Evolutionary conservation across 192 early-diverging fungal species (phyloP), one percentile per base, ranked within the genome.

Genomic region (Tieghemiomyces parasiticus): DNA sequence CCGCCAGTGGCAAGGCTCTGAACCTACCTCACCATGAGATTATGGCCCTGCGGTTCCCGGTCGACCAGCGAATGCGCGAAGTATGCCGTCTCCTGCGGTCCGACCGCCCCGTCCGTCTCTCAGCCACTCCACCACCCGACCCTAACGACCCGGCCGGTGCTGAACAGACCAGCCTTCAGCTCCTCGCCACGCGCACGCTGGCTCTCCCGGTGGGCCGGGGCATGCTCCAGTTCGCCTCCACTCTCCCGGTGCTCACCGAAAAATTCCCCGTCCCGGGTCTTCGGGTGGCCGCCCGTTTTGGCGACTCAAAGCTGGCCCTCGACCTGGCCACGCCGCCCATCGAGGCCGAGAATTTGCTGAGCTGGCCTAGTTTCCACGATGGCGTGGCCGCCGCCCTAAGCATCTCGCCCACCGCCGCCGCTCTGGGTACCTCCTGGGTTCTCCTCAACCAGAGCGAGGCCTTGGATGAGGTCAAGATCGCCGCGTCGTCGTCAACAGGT

Each of bases 301-400:
- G 81, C n/a, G 82, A 87, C 0, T 49, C 75, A 8, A 74, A 70
- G 42, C 68, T 77, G 4, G 58, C 74, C 10, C 74, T 84, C 24
- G 65, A 75, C 26, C 56, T 79, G 9, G 81, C 85, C 34, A 46
- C 70, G 1, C 47, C 56, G 20, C 44, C 63, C 3, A 24, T 75
- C 35, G 61, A 65, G 0, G 46, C 71, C 8, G 67, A 76, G 2
- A 67, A 79, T 12, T 61, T 68, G 14, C 31, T 80, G 10, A 73
- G 74, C 45, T 91, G 88, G 88, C 83, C 87, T 0, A 63, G 77
- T n/a, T 92, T 92, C 61, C 87, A 92, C 65, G 77, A 82, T 35
- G 90, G 88, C 6, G 87, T 87, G 0, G 81, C 85, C 30, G 71
- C 77, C 1, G 88, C 78, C 14, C 70, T 91, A 1, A 65, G 76